Conservation (phyloP, 2,329 filamentous ascomycete genomes). For the Epichloe amarillans region DNA sequence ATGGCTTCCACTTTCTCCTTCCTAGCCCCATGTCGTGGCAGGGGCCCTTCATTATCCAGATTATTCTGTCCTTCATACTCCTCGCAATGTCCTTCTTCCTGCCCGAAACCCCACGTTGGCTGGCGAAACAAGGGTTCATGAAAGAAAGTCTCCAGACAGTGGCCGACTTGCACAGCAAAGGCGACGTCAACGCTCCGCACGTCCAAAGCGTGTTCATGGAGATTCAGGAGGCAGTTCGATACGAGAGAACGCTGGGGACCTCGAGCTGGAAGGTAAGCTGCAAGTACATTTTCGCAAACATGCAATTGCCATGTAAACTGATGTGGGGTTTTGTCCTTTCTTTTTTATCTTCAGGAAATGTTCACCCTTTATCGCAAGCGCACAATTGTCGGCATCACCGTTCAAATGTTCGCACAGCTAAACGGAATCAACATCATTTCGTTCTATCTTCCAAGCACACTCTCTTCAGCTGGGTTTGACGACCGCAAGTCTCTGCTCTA, state of each 20-base stretch:
- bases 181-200: slow-evolving; percentile 19
- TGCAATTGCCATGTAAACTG: neutral
- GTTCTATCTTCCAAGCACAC: slow-evolving; percentile 25
- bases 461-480: slow-evolving; percentile 22
- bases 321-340: neutral
- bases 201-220: slow-evolving; percentile 21
- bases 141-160: slow-evolving; percentile 22
- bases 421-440: slow-evolving; percentile 30
- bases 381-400: slow-evolving; percentile 26
- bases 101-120: slow-evolving; percentile 26
- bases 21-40: slow-evolving; percentile 7
- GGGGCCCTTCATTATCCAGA: slow-evolving; percentile 9
- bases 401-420: slow-evolving; percentile 26
- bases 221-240: slow-evolving; percentile 3
- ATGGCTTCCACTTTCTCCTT: slow-evolving; percentile 7
- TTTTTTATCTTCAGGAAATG: slow-evolving; percentile 19
- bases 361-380: slow-evolving; percentile 27
- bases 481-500: slow-evolving; percentile 24
- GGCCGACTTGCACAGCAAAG: slow-evolving; percentile 25
- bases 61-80: slow-evolving; percentile 6
- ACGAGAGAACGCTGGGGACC: slow-evolving; percentile 6
- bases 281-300: too few relatives aligned
- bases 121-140: slow-evolving; percentile 21
- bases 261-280: slow-evolving; percentile 3
- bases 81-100: slow-evolving; percentile 9